Evolutionary conservation across 2,329 filamentous ascomycete species (phyloP), one percentile per base, ranked within the genome.

Genomic region (Talaromyces sp.): DNA sequence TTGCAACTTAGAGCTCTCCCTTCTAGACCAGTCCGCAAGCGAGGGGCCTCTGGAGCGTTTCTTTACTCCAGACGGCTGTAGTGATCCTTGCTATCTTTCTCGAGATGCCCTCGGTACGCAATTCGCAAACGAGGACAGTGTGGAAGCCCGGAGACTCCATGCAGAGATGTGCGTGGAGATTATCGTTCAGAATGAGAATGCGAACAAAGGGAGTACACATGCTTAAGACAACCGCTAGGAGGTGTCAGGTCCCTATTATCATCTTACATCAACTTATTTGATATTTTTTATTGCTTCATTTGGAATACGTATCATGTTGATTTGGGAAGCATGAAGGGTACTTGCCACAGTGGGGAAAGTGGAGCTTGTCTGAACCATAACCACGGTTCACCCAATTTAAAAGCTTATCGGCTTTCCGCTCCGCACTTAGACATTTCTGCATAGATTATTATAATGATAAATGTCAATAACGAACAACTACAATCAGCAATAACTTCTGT

Each of bases 41-140:
- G 66, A 65, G 9, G 63, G 57, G 5, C 69, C 69, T 4, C 56
- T 72, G 12, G 68, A 72, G 30, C 67, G 69, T 5, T 70, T 68
- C 44, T 60, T 72, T 5, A 69, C 67, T 1, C 67, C 66, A 6
- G 64, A 64, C 31, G 68, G 65, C 30, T 61, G 61, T 16, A 66
- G 64, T 52, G 67, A 69, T 28, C 67, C 64, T 7, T 61, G 61
- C 14, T 65, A 64, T 52, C 64, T 66, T 31, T 60, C 60, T 14
- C 61, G 64, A 50, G 52, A 60, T 5, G 64, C 67, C 27, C 51
- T 70, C 9, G 63, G 57, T 4, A 54, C 64, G 9, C 23, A 57
- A 9, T 65, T 68, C 55, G 68, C 66, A 1, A 61, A 62, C 53
- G 42, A 65, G 60, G 65, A 68, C 14, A 63, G 61, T 6, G 57